phyloP scores from a whole-genome alignment of 2,329 filamentous ascomycete species.

The Monilinia fructigena region DNA sequence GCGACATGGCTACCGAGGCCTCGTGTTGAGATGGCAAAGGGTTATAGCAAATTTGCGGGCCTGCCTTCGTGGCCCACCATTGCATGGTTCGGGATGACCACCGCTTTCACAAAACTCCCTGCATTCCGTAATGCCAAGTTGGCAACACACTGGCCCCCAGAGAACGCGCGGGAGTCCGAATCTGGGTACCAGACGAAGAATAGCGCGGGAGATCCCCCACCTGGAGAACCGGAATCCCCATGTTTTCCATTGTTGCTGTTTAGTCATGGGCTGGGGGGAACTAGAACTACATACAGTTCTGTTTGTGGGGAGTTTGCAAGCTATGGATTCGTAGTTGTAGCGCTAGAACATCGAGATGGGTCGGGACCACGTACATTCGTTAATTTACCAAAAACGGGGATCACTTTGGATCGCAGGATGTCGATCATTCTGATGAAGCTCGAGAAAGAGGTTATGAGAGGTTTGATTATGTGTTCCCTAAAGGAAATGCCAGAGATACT shows the following conservation, averaged over 20 bases:
- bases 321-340: slow-evolving; percentile 63
- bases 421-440: slow-evolving; percentile 41
- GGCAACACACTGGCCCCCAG: slow-evolving; percentile 54
- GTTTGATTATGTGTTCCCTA: slow-evolving; percentile 63
- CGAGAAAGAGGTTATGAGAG: slow-evolving; percentile 46
- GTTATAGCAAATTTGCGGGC: slow-evolving; percentile 61
- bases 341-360: slow-evolving; percentile 64
- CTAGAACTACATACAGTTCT: slow-evolving; percentile 59
- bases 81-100: slow-evolving; percentile 47
- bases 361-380: slow-evolving; percentile 61
- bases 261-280: slow-evolving; percentile 64
- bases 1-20: slow-evolving; percentile 63
- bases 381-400: slow-evolving; percentile 51
- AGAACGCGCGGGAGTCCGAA: slow-evolving; percentile 42
- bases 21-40: slow-evolving; percentile 53
- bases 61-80: slow-evolving; percentile 50
- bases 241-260: slow-evolving; percentile 63
- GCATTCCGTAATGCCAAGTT: slow-evolving; percentile 60
- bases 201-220: slow-evolving; percentile 43
- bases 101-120: slow-evolving; percentile 63
- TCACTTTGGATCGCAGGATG: slow-evolving; percentile 39
- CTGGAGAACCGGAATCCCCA: slow-evolving; percentile 44
- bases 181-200: slow-evolving; percentile 44
- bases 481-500: slow-evolving; percentile 52
- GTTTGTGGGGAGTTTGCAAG: slow-evolving; percentile 66